These are phyloP conservation scores for Protomyces macrosporus DNA, from an alignment of 1,139 yeast genomes.

Conservation along the genomic window DNA sequence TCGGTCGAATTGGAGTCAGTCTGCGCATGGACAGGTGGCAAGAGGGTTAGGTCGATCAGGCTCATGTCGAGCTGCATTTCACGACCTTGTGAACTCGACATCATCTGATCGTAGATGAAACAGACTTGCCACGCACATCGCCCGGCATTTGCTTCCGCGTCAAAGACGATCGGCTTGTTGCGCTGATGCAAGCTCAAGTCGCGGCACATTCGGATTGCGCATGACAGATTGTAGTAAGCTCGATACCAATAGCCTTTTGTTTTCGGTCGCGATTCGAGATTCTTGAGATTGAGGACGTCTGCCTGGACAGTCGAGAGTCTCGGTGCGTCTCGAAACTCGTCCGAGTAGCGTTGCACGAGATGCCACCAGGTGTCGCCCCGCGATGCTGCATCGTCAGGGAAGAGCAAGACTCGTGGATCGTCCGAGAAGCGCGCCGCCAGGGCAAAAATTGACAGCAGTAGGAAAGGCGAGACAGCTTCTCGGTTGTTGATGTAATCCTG, in stretches of 20 bases:
- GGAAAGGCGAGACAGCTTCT: slow-evolving; percentile 2
- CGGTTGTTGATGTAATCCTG: slow-evolving; percentile 1
- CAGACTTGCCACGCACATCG: slow-evolving; percentile 23
- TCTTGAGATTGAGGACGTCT: slow-evolving; percentile 15
- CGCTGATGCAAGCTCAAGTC: slow-evolving; percentile 14
- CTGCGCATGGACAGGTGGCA: not conserved
- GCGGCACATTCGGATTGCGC: slow-evolving; percentile 11
- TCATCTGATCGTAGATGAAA: slow-evolving; percentile 24
- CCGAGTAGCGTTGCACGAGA: not conserved
- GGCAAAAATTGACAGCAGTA: slow-evolving; percentile 12
- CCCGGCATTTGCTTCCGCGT: slow-evolving; percentile 10
- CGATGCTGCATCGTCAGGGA: slow-evolving; percentile 1
- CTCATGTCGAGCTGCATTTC: slow-evolving; percentile 19
- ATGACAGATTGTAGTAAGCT: slow-evolving; percentile 5
- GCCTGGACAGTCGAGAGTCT: slow-evolving; percentile 20
- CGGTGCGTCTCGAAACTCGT: slow-evolving; percentile 18
- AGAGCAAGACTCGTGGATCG: slow-evolving; percentile 1
- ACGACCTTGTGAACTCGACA: slow-evolving; percentile 20
- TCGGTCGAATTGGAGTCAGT: not conserved
- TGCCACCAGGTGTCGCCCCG: slow-evolving; percentile 14
- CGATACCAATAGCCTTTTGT: slow-evolving; percentile 15
- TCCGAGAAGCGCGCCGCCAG: slow-evolving; percentile 19
- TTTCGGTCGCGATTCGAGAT: slow-evolving; percentile 18
- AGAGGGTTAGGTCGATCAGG: slow-evolving; percentile 16
- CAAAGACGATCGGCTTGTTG: slow-evolving; percentile 1